Percentiles rank a stretch among this genome's conserved stretches.
These are phyloP conservation scores for Debaryomyces robertsiae DNA, from an alignment of 1,139 yeast species.

Conservation along the genomic window DNA sequence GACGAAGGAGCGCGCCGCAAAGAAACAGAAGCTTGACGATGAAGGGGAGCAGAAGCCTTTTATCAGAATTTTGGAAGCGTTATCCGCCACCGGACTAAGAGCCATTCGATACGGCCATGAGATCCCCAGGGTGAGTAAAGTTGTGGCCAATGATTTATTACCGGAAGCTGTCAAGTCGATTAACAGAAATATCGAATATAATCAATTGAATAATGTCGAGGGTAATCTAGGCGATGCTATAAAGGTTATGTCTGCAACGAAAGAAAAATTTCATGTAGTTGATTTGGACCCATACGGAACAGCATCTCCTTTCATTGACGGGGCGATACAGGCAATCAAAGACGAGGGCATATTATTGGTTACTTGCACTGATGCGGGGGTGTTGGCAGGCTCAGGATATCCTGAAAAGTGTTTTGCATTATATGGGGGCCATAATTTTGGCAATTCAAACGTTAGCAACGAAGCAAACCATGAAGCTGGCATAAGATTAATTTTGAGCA, in stretches of 20 bases:
- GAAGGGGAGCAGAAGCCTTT: conserved; percentile 28
- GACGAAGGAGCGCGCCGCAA: conserved; percentile 14
- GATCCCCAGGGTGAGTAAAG: conserved; percentile 67
- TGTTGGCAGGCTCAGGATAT: conserved; percentile 91
- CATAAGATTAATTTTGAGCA: conserved; percentile 73
- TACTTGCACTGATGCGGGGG: conserved; percentile 96
- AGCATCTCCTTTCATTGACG: conserved; percentile 91
- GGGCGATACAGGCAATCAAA: conserved; percentile 78
- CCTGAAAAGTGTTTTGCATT: conserved; percentile 95
- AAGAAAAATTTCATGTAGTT: conserved; percentile 69
- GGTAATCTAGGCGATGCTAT: conserved; percentile 89
- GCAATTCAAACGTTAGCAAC: conserved; percentile 71
- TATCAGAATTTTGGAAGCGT: conserved; percentile 78
- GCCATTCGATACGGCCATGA: conserved; percentile 93
- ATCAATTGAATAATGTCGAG: conserved; percentile 56
- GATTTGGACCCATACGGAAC: conserved; percentile 98
- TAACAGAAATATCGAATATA: conserved; percentile 66
- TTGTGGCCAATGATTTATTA: conserved; percentile 87
- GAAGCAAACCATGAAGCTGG: conserved; percentile 96
- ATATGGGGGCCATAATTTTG: conserved; percentile 75
- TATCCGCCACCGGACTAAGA: conserved; percentile 92
- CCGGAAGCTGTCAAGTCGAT: conserved; percentile 87
- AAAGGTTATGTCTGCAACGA: conserved; percentile 65
- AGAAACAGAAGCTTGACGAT: conserved; percentile 25
- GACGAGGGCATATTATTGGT: conserved; percentile 85